Evolutionary conservation across 768 basidiomycete genomes (phyloP).

Genomic region (Dictyophora rubrovolvata): DNA sequence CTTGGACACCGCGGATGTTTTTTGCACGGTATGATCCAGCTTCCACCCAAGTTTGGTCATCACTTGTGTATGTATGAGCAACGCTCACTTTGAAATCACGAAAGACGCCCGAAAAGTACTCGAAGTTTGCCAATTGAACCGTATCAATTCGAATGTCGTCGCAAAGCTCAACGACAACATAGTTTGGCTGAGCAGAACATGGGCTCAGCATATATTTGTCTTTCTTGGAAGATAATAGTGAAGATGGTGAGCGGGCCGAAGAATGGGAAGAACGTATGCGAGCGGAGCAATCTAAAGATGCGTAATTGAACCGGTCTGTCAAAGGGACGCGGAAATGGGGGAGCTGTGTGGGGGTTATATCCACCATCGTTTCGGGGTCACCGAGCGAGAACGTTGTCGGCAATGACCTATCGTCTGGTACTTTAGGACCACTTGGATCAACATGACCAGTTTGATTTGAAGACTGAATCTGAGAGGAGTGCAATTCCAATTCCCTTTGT

Average conservation of each 20-base stretch:
- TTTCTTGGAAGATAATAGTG: conserved; percentile 80
- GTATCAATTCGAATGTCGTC: conserved; percentile 97
- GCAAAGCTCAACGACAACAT: conserved; percentile 91
- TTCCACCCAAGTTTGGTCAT: conserved; percentile 52
- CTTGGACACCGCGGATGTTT: conserved; percentile 88
- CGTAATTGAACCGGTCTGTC: conserved; percentile 90
- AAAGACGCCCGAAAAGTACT: conserved; percentile 96
- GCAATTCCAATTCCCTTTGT: conserved; percentile 33
- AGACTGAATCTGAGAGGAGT: conserved; percentile 17
- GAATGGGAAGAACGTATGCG: conserved; percentile 79
- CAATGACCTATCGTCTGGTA: not conserved
- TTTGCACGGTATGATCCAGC: conserved; percentile 76
- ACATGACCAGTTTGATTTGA: conserved; percentile 22
- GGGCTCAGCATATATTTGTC: conserved; percentile 97
- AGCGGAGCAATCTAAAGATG: conserved; percentile 85
- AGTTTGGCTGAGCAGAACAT: conserved; percentile 54
- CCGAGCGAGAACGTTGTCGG: not conserved
- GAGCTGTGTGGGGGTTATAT: conserved; percentile 17
- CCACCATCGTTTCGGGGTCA: not conserved
- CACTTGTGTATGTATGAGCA: conserved; percentile 45
- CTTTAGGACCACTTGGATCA: not conserved
- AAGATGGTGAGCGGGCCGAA: conserved; percentile 68
- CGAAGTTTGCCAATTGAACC: conserved; percentile 91
- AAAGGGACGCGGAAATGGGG: conserved; percentile 66
- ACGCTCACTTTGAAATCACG: conserved; percentile 83